These are phyloP conservation scores for Sungouiozyma intestinalis DNA, from an alignment of 805 yeast species.

Conservation along the genomic window DNA sequence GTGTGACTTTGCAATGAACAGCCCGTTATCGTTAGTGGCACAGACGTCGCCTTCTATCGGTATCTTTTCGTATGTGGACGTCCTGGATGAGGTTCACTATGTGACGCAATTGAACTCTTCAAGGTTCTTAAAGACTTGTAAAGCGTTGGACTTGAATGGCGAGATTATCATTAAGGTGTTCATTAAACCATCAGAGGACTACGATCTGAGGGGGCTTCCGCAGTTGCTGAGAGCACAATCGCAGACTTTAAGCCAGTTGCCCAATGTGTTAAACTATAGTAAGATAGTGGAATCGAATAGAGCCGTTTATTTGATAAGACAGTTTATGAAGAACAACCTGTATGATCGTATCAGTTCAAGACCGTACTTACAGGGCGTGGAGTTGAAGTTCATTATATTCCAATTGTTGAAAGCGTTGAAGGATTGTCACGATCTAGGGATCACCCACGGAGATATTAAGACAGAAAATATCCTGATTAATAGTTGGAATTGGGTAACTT, in stretches of 20 bases:
- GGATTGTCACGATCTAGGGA: constrained; percentile 48
- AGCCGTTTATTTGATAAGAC: constrained; percentile 85
- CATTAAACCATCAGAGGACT: constrained; percentile 49
- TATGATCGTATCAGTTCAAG: constrained; percentile 80
- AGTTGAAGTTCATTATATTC: constrained; percentile 74
- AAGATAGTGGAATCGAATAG: constrained; percentile 77
- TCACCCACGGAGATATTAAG: constrained; percentile 86
- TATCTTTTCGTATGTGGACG: constrained; percentile 78
- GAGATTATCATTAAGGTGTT: constrained; percentile 69
- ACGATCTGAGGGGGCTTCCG: constrained; percentile 16
- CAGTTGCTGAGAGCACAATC: constrained; percentile 29
- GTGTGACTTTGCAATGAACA: constrained; percentile 52
- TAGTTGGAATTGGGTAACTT: constrained; percentile 76
- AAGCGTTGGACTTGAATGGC: constrained; percentile 66
- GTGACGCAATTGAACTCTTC: constrained; percentile 67
- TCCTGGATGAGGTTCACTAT: constrained; percentile 65
- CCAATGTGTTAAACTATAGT: constrained; percentile 61
- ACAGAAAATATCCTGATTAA: constrained; percentile 81
- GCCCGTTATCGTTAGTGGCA: constrained; percentile 71
- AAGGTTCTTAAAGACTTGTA: constrained; percentile 75
- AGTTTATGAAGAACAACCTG: constrained; percentile 65
- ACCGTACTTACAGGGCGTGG: constrained; percentile 75
- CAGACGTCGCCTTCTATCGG: constrained; percentile 92
- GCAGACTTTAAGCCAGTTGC: constrained; percentile 35
- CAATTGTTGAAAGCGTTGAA: constrained; percentile 61